Evolutionary conservation across 2,329 filamentous ascomycete species (phyloP).

Genomic region (Sporothrix protearum): DNA sequence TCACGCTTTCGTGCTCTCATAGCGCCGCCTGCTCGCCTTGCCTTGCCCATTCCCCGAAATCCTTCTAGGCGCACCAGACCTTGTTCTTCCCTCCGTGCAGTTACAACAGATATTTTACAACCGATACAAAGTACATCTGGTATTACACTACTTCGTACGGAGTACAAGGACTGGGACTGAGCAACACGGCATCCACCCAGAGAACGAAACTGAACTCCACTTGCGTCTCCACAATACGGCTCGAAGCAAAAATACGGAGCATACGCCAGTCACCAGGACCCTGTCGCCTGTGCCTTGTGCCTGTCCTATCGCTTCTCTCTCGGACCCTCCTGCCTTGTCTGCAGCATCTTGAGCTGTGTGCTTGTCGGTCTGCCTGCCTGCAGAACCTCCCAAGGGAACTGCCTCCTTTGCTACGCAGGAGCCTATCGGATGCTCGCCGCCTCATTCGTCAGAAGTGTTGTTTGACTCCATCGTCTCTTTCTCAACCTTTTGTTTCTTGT

Average conservation of each 20-base stretch:
- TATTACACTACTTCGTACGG: neutral
- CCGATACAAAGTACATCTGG: neutral
- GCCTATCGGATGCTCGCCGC: constrained; percentile 29
- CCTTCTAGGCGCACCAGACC: constrained; percentile 11
- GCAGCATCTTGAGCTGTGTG: constrained; percentile 11
- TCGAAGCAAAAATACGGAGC: constrained; percentile 14
- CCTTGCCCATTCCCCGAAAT: neutral
- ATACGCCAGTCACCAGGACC: neutral
- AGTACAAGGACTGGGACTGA: neutral
- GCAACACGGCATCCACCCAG: constrained; percentile 13
- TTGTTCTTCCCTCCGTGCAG: neutral
- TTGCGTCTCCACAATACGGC: constrained; percentile 19
- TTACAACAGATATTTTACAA: neutral
- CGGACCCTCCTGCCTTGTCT: constrained; percentile 1
- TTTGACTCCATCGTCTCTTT: constrained; percentile 3
- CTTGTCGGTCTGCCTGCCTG: constrained; percentile 16
- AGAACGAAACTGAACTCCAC: constrained; percentile 19
- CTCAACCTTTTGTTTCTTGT: neutral
- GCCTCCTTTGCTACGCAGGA: constrained; percentile 11
- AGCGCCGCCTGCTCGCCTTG: constrained; percentile 12
- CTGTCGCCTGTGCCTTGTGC: neutral
- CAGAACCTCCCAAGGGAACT: neutral
- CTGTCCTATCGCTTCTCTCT: neutral
- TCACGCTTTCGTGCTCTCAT: constrained; percentile 14
- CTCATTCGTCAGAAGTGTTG: constrained; percentile 22